phyloP scores from a whole-genome alignment of 169 alveolate genomes.

The Cryptosporidium ubiquitum region DNA sequence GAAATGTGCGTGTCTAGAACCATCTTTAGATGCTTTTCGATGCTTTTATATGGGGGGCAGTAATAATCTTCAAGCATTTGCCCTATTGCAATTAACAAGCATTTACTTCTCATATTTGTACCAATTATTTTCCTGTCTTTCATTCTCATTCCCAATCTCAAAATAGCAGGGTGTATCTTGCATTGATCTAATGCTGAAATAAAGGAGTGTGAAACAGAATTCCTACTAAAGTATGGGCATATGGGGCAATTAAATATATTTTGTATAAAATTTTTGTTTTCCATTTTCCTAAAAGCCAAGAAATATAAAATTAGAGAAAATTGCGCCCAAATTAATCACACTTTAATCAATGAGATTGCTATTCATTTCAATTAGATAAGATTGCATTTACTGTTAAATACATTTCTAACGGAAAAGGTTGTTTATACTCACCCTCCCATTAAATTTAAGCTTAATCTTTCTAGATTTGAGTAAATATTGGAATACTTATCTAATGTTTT shows the following conservation, averaged over 20 bases:
- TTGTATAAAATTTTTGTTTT: conserved; percentile 25
- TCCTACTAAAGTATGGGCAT: conserved; percentile 11
- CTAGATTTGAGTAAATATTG: background rate
- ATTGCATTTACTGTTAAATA: background rate
- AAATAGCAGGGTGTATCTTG: conserved; percentile 78
- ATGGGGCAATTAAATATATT: conserved; percentile 42
- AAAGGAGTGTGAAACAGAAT: conserved; percentile 8
- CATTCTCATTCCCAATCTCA: conserved; percentile 80
- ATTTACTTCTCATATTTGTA: conserved; percentile 78
- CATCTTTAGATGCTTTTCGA: conserved; percentile 78
- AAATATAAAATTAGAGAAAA: background rate
- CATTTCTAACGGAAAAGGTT: background rate
- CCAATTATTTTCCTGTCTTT: conserved; percentile 75
- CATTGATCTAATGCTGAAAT: conserved; percentile 70
- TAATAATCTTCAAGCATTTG: conserved; percentile 79
- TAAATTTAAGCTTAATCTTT: background rate
- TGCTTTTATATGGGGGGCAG: conserved; percentile 79
- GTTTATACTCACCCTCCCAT: background rate
- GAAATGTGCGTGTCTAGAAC: conserved; percentile 78
- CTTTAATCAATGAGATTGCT: background rate
- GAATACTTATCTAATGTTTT: background rate
- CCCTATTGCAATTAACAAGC: conserved; percentile 77
- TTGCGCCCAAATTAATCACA: conserved; percentile 3
- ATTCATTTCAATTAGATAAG: background rate
- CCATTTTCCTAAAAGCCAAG: conserved; percentile 5